Percentiles rank a stretch among this genome's conserved stretches.
These are phyloP conservation scores for Kandelia obovata DNA, from an alignment of 345 rosid genomes.

Conservation along the genomic window DNA sequence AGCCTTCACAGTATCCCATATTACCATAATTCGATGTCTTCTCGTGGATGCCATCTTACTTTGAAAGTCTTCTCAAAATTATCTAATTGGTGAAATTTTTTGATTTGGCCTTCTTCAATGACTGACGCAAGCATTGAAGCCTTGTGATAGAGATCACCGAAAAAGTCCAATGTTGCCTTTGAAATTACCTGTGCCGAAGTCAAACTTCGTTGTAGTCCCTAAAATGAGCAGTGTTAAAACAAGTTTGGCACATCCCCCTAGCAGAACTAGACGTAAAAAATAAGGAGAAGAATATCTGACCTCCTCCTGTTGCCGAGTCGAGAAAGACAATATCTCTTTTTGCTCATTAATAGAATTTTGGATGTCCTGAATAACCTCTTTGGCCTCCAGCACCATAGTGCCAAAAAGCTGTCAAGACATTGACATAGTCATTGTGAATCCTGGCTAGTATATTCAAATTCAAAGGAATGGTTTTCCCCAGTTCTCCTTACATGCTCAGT, in stretches of 20 bases:
- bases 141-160: constrained; percentile 53
- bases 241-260: neutral
- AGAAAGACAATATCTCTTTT: constrained; percentile 49
- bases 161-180: constrained; percentile 48
- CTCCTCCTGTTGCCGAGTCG: constrained; percentile 65
- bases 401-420: constrained; percentile 52
- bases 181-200: constrained; percentile 59
- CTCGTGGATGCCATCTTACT: constrained; percentile 30
- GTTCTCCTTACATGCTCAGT: constrained; percentile 54
- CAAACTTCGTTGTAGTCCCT: constrained; percentile 59
- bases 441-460: neutral
- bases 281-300: constrained; percentile 19
- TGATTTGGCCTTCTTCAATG: constrained; percentile 50
- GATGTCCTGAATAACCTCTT: constrained; percentile 46
- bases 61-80: constrained; percentile 59
- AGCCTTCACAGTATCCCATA: neutral
- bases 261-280: neutral
- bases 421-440: constrained; percentile 2
- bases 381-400: constrained; percentile 47
- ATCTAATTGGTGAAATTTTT: constrained; percentile 45
- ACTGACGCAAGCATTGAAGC: constrained; percentile 44
- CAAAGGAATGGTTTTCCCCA: neutral
- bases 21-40: neutral
- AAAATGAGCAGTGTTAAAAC: constrained; percentile 6
- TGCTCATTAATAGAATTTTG: constrained; percentile 60